Conservation (phyloP, 306 rosid species). For the Datisca glomerata region DNA sequence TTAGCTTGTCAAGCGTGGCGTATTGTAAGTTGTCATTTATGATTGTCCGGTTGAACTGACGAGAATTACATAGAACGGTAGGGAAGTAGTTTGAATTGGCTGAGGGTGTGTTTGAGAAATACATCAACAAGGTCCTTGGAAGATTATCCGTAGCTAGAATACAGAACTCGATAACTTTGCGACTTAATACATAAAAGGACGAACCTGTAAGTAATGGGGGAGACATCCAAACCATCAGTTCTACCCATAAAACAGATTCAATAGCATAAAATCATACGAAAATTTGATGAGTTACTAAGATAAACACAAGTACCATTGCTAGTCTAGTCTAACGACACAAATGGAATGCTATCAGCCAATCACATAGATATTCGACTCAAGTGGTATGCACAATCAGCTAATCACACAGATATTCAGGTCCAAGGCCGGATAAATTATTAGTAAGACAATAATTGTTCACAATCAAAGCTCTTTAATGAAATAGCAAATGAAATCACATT, state of each 20-base stretch:
- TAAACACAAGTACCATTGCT: no score
- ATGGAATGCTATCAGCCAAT: no score
- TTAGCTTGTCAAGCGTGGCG: constrained; percentile 23
- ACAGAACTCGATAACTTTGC: constrained; percentile 69
- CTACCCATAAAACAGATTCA: neutral
- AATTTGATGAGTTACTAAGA: no score
- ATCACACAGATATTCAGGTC: no score
- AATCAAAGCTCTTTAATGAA: no score
- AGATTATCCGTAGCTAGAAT: constrained; percentile 75
- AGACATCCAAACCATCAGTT: constrained; percentile 9
- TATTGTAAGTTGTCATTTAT: constrained; percentile 61
- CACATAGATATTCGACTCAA: no score
- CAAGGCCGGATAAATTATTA: no score
- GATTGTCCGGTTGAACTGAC: constrained; percentile 54
- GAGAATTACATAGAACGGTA: constrained; percentile 74
- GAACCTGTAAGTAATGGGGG: constrained; percentile 49
- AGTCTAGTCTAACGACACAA: no score
- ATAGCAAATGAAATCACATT: no score
- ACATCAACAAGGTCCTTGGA: constrained; percentile 81
- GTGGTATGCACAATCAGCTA: no score
- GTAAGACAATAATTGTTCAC: no score
- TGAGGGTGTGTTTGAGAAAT: constrained; percentile 74
- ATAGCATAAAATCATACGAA: neutral
- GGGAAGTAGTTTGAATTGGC: constrained; percentile 75
- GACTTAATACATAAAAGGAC: constrained; percentile 57